Evolutionary conservation across 306 rosid species (phyloP).

Genomic region (Castanea crenata): DNA sequence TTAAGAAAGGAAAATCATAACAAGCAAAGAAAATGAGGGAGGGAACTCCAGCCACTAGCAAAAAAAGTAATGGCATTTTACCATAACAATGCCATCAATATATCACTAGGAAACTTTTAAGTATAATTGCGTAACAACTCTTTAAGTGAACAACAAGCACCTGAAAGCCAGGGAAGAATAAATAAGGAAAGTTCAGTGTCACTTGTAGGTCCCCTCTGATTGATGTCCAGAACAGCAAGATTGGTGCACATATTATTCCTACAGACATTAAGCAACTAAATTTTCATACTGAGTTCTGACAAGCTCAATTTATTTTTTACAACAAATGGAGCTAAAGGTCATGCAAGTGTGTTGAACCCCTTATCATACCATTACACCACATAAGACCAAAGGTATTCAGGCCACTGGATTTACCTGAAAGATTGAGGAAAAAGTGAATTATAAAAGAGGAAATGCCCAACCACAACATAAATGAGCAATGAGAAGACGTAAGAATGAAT

Average conservation of each 20-base stretch:
- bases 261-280: conserved; percentile 15
- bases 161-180: conserved; percentile 67
- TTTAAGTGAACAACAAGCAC: conserved; percentile 33
- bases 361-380: conserved; percentile 84
- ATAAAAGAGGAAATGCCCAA: background rate
- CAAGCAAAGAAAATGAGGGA: background rate
- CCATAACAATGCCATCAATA: background rate
- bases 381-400: conserved; percentile 74
- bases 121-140: background rate
- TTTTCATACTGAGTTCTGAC: background rate
- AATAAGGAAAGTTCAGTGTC: conserved; percentile 52
- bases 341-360: background rate
- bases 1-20: background rate
- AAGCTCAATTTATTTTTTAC: background rate
- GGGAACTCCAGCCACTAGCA: background rate
- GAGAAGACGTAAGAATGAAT: conserved; percentile 8
- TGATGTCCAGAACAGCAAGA: conserved; percentile 60
- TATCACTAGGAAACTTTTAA: background rate
- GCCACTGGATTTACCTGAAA: conserved; percentile 71
- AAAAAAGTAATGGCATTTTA: background rate
- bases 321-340: background rate
- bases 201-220: conserved; percentile 52
- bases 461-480: conserved; percentile 7
- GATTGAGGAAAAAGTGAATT: conserved; percentile 6
- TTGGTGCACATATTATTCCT: conserved; percentile 72